Percentiles rank a stretch among this genome's conserved stretches.
Evolutionary conservation across 768 basidiomycete genomes (phyloP).

Genomic region (Gloeophyllum trabeum): DNA sequence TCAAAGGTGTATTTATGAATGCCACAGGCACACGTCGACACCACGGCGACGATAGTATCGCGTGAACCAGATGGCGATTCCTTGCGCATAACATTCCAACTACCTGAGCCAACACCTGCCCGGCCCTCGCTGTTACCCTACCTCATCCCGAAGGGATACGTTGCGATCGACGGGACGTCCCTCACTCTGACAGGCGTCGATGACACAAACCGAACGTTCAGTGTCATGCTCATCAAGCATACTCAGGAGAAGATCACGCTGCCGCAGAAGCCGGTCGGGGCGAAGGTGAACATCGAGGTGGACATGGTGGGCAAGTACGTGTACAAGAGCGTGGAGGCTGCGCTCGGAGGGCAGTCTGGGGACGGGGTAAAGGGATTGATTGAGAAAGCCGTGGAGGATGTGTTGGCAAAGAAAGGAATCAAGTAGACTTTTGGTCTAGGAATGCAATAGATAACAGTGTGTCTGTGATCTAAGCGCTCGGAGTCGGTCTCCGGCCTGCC

Average conservation of each 20-base stretch:
- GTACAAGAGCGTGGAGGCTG: constrained; percentile 67
- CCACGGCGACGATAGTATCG: constrained; percentile 66
- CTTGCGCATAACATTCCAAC: constrained; percentile 69
- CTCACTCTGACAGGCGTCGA: constrained; percentile 80
- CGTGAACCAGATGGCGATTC: constrained; percentile 77
- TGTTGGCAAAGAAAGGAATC: constrained; percentile 35
- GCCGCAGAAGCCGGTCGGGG: constrained; percentile 59
- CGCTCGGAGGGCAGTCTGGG: constrained; percentile 44
- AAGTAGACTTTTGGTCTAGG: constrained; percentile 6
- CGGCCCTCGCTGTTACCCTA: constrained; percentile 65
- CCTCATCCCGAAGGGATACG: constrained; percentile 89
- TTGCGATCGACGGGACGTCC: constrained; percentile 90
- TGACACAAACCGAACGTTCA: constrained; percentile 52
- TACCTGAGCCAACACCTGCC: constrained; percentile 45
- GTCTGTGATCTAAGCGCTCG: no score
- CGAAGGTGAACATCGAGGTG: constrained; percentile 88
- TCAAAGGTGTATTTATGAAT: not conserved
- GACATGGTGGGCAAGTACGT: constrained; percentile 94
- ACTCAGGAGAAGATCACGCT: constrained; percentile 85
- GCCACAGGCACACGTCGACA: constrained; percentile 84
- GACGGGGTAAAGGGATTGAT: constrained; percentile 36
- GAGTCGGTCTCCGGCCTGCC: no score
- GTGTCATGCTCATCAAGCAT: constrained; percentile 92
- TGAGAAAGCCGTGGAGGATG: constrained; percentile 46
- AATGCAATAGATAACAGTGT: no score